Percentiles rank a stretch among this genome's conserved stretches.
Conservation (phyloP, 805 yeast species). For the Suhomyces prunicola region DNA sequence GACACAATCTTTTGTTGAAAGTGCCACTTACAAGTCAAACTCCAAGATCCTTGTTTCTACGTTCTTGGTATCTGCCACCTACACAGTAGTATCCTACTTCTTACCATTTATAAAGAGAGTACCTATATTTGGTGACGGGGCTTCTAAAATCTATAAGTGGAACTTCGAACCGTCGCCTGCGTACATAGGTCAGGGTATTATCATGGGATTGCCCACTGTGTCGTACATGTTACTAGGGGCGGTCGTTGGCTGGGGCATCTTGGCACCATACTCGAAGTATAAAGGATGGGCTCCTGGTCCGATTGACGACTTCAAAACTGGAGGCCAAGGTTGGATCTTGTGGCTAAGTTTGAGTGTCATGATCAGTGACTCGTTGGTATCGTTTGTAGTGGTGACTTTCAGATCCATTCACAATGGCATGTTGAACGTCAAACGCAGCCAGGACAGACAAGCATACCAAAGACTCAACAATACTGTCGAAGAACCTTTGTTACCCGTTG, state of each 20-base stretch:
- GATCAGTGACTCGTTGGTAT: constrained; percentile 87
- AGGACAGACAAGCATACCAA: not conserved
- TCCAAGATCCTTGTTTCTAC: constrained; percentile 58
- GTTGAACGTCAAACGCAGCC: not conserved
- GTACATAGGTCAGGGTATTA: constrained; percentile 94
- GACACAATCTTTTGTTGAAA: not conserved
- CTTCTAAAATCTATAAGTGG: constrained; percentile 72
- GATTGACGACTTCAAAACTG: constrained; percentile 87
- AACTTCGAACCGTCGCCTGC: constrained; percentile 96
- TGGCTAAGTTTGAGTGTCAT: constrained; percentile 92
- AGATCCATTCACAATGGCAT: constrained; percentile 34
- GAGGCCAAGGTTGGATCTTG: constrained; percentile 96
- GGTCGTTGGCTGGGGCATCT: constrained; percentile 83
- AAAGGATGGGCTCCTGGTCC: constrained; percentile 87
- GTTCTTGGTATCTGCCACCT: constrained; percentile 64
- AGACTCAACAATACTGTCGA: not conserved
- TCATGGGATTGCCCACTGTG: constrained; percentile 93
- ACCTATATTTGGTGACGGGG: constrained; percentile 69
- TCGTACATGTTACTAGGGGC: constrained; percentile 90
- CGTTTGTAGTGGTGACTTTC: constrained; percentile 61
- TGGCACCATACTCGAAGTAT: constrained; percentile 75
- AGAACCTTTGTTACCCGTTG: not conserved
- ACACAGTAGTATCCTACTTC: constrained; percentile 71
- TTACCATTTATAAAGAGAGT: constrained; percentile 63
- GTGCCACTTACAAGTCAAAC: constrained; percentile 46